Evolutionary conservation across 164 flowering plant genomes (phyloP).

Genomic region (Vitis amurensis): DNA sequence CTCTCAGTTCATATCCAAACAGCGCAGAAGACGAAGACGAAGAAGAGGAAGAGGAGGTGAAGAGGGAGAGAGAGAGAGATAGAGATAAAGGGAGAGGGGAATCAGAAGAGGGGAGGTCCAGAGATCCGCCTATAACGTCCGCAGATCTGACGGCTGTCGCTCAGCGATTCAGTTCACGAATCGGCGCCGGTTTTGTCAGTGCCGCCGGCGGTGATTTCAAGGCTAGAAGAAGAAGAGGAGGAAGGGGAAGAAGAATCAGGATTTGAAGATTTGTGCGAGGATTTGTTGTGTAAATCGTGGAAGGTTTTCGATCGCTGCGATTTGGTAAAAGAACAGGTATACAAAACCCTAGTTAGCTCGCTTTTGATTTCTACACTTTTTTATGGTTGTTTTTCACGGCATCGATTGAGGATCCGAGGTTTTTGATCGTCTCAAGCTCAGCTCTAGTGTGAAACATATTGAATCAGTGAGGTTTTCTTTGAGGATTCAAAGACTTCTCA

Average conservation of each 20-base stretch:
- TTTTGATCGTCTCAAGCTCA: not conserved
- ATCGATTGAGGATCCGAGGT: not conserved
- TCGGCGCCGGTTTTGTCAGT: too few species aligned
- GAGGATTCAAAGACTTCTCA: too few species aligned
- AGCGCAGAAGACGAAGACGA: not conserved
- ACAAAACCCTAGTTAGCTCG: conserved; percentile 10
- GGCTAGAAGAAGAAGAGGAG: not conserved
- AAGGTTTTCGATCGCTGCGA: not conserved
- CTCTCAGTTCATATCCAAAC: conserved; percentile 2
- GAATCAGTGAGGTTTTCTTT: too few species aligned
- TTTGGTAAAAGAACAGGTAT: conserved; percentile 19
- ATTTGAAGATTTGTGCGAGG: conserved; percentile 9
- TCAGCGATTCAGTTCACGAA: not conserved
- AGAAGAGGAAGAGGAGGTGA: not conserved
- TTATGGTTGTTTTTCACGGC: conserved; percentile 14
- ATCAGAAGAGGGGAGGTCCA: not conserved
- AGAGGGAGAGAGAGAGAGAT: not conserved
- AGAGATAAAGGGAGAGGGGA: not conserved
- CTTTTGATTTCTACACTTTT: conserved; percentile 21
- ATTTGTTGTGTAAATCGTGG: not conserved
- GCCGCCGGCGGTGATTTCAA: not conserved
- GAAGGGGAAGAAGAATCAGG: conserved; percentile 1
- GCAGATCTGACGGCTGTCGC: conserved; percentile 2
- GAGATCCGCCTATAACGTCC: not conserved
- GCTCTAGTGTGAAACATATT: not conserved